These are phyloP conservation scores for Crucibulum laeve DNA, from an alignment of 768 basidiomycete species.

Conservation along the genomic window DNA sequence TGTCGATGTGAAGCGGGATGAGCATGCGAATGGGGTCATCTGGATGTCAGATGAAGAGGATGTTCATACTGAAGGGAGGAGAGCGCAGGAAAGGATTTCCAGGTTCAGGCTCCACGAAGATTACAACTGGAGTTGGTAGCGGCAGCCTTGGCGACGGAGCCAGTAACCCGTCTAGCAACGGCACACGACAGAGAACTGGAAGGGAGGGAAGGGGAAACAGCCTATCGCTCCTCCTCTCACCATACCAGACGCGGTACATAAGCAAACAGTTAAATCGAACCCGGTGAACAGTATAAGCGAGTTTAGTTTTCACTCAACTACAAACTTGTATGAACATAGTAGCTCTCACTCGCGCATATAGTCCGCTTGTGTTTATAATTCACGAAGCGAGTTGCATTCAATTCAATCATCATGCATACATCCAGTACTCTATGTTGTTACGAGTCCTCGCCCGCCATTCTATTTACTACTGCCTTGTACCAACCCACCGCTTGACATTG, in stretches of 20 bases:
- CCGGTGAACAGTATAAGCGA: conserved; percentile 4
- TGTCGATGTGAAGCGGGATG: conserved; percentile 35
- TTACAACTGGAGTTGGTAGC: conserved; percentile 1
- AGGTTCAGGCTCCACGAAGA: conserved; percentile 1
- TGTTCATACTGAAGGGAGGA: conserved; percentile 4
- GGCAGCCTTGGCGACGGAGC: conserved; percentile 5
- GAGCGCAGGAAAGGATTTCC: not conserved
- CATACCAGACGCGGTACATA: conserved; percentile 21
- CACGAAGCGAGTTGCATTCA: no score
- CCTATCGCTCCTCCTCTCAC: conserved; percentile 25
- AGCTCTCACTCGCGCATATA: no score
- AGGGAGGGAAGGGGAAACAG: not conserved
- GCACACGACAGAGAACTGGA: not conserved
- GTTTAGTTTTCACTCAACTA: not conserved
- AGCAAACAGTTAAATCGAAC: conserved; percentile 17
- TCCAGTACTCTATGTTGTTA: no score
- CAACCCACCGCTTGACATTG: no score
- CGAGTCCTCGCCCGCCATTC: no score
- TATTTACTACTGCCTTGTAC: no score
- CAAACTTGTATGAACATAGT: no score
- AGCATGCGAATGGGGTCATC: conserved; percentile 66
- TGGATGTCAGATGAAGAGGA: conserved; percentile 49
- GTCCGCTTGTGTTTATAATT: no score
- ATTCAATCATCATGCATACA: no score
- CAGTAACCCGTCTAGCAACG: not conserved